Percentiles rank a stretch among this genome's conserved stretches.
phyloP scores from a whole-genome alignment of 768 basidiomycete genomes.

The Naganishia vishniacii region DNA sequence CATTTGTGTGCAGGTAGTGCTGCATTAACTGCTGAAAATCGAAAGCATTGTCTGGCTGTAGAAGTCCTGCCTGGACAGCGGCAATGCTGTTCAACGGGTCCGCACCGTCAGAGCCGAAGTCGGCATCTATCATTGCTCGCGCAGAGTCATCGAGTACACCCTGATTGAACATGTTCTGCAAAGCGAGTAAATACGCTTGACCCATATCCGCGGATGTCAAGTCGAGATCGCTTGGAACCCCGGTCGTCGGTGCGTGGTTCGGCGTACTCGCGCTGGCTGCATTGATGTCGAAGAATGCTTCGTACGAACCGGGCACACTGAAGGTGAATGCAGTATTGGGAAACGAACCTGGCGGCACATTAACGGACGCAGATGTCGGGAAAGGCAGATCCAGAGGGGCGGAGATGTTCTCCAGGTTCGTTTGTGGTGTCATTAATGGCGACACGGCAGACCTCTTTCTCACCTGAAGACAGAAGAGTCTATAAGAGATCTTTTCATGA shows the following conservation, averaged over 20 bases:
- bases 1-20: constrained; percentile 45
- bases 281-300: constrained; percentile 47
- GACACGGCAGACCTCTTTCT: constrained; percentile 49
- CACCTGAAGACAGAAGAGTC: constrained; percentile 50
- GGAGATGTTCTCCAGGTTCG: background rate
- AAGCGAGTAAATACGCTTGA: background rate
- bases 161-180: constrained; percentile 21
- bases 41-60: constrained; percentile 33
- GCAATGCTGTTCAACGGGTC: constrained; percentile 12
- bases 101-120: background rate
- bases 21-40: constrained; percentile 50
- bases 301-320: constrained; percentile 43
- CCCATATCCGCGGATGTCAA: background rate
- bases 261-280: constrained; percentile 42
- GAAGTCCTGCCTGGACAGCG: constrained; percentile 27
- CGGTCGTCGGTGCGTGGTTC: background rate
- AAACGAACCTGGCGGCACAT: constrained; percentile 34
- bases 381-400: constrained; percentile 3
- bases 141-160: constrained; percentile 24
- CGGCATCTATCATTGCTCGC: background rate
- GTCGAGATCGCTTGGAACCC: background rate
- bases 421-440: constrained; percentile 29
- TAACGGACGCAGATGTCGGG: constrained; percentile 25
- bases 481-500: constrained; percentile 56
- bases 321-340: constrained; percentile 48